Conservation (phyloP, 208 protist genomes). For the Acanthamoeba royreba region DNA sequence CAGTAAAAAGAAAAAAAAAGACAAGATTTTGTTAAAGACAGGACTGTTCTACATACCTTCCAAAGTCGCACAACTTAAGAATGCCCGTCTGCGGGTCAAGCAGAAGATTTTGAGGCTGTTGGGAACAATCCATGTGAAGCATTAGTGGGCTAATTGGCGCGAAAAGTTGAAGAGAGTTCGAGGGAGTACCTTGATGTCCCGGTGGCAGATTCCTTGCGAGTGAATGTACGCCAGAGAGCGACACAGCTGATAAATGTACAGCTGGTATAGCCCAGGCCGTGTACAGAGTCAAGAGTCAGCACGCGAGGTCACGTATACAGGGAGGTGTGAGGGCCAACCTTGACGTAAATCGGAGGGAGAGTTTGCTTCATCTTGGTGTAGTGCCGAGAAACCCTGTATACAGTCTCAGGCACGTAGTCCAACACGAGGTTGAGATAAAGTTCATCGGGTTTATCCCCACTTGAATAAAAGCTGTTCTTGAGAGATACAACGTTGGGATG, state of each 20-base stretch:
- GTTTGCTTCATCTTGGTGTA: conserved; percentile 86
- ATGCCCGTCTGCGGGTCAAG: conserved; percentile 85
- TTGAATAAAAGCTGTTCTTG: conserved; percentile 92
- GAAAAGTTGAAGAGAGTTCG: no score
- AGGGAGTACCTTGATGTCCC: conserved; percentile 88
- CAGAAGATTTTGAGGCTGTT: conserved; percentile 87
- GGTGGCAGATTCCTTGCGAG: conserved; percentile 86
- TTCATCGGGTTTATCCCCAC: conserved; percentile 91
- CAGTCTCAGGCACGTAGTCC: conserved; percentile 96
- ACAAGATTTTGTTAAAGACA: background rate
- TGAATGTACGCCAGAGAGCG: conserved; percentile 97
- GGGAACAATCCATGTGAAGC: background rate
- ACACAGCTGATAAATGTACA: conserved; percentile 95
- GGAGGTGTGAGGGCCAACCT: conserved; percentile 66
- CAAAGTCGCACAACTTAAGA: conserved; percentile 97
- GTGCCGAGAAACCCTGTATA: conserved; percentile 89
- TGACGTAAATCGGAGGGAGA: conserved; percentile 89
- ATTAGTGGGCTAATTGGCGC: no score
- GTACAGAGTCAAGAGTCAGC: background rate
- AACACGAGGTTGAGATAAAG: conserved; percentile 98
- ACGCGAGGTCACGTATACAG: background rate
- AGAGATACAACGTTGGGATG: conserved; percentile 95
- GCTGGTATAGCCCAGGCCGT: conserved; percentile 46
- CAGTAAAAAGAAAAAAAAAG: background rate
- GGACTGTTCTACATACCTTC: conserved; percentile 59